Evolutionary conservation across 2,329 filamentous ascomycete genomes (phyloP), one percentile per base, ranked within the genome.

Genomic region (Pseudogymnoascus sp.): DNA sequence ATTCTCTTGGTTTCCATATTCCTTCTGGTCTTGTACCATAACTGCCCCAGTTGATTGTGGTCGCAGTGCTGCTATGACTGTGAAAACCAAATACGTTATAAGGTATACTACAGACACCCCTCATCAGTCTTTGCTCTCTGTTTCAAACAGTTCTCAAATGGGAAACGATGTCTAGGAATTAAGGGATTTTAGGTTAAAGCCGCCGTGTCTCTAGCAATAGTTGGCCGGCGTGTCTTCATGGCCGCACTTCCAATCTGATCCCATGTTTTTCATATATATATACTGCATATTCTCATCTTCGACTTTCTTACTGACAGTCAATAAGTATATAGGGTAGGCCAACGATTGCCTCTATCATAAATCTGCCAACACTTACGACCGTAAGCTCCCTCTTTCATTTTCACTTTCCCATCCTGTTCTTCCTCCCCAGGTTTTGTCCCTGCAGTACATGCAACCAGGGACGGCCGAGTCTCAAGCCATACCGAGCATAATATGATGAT

Each of bases 401-500:
- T 56, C 3, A 13, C 50, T 19, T n/a, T 8, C 10, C 4, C n/a
- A 29, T 16, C 2, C 1, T 14, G 6, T 31, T 16, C 47, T 33
- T 33, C 50, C 50, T 56, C 50, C 50, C n/a, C 50, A 56, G 33
- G 50, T 33, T 21, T 33, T 56, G 50, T 56, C 50, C 29, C 29
- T 56, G 50, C 29, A 33, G 50, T 4, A 13, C 6, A 33, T 56
- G 29, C 50, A 56, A 56, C 26, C 16, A 4, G 50, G 50, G 50
- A 2, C 50, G 29, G 50, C n/a, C 26, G 31, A 56, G 33, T n/a
- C 26, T n/a, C 11, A 31, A 1, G 10, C 14, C 31, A 56, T 56
- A 56, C 50, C n/a, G 50, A 56, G 50, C 50, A 56, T 56, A 56
- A 56, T 19, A 21, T 56, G 50, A 56, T 56, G 50, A 56, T 56